Conservation (phyloP, 495 filamentous ascomycete species). For the Bombardia bombarda region DNA sequence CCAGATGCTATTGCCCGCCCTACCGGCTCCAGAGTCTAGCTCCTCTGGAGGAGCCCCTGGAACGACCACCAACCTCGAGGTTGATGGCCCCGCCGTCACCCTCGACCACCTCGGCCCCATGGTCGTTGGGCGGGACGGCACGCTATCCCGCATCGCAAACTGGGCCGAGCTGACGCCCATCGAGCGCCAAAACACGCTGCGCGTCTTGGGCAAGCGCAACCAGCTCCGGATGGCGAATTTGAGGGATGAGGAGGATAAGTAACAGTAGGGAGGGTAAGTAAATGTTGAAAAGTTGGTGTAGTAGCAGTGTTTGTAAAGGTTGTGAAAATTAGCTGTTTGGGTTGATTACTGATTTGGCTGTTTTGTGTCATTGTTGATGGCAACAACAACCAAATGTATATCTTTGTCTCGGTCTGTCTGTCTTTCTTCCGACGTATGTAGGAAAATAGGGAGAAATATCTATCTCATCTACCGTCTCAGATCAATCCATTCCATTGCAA, state of each 20-base stretch:
- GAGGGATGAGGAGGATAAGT: slow-evolving; percentile 21
- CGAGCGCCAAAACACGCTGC: slow-evolving; percentile 53
- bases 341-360: neutral
- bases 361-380: no score
- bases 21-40: slow-evolving; percentile 17
- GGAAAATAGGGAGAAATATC: no score
- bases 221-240: slow-evolving; percentile 49
- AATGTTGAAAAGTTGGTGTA: neutral
- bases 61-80: slow-evolving; percentile 39
- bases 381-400: no score
- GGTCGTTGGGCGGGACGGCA: slow-evolving; percentile 61
- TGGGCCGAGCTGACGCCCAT: slow-evolving; percentile 59
- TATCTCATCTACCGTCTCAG: no score
- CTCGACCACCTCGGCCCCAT: slow-evolving; percentile 57
- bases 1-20: slow-evolving; percentile 2
- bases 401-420: no score
- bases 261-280: neutral
- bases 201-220: slow-evolving; percentile 57
- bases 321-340: neutral
- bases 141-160: slow-evolving; percentile 56
- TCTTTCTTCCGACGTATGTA: no score
- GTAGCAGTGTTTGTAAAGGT: neutral
- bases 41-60: slow-evolving; percentile 1
- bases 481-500: no score
- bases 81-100: slow-evolving; percentile 39